Percentiles rank a stretch among this genome's conserved stretches.
Evolutionary conservation across 768 basidiomycete genomes (phyloP).

Genomic region (Coprinellus aureogranulatus): DNA sequence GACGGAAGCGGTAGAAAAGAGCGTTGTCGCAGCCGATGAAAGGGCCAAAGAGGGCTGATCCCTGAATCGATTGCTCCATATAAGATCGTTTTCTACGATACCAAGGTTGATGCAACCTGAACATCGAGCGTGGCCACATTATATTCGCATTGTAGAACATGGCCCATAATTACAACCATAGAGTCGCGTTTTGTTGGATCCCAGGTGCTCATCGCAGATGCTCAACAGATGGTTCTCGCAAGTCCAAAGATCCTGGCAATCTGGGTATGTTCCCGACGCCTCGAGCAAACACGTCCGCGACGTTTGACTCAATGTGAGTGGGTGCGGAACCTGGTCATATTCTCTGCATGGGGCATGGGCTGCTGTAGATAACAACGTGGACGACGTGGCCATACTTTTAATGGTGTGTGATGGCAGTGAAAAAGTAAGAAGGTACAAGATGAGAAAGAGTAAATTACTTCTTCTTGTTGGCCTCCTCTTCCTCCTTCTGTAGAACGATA

Average conservation of each 20-base stretch:
- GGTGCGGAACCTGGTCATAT: conserved; percentile 7
- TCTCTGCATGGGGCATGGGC: conserved; percentile 1
- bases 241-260: too few relatives aligned
- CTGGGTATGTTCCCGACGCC: too few relatives aligned
- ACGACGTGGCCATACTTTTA: conserved; percentile 42
- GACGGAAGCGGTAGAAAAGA: conserved; percentile 57
- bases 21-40: conserved; percentile 20
- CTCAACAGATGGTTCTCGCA: too few relatives aligned
- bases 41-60: conserved; percentile 10
- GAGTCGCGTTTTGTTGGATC: too few relatives aligned
- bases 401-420: conserved; percentile 18
- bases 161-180: too few relatives aligned
- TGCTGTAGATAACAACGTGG: conserved; percentile 22
- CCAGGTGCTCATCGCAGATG: too few relatives aligned
- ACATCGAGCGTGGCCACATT: too few relatives aligned
- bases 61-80: neutral
- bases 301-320: neutral
- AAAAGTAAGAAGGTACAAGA: conserved; percentile 20
- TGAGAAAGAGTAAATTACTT: conserved; percentile 53
- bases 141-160: too few relatives aligned
- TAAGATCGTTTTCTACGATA: too few relatives aligned
- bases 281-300: too few relatives aligned
- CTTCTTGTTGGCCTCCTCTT: conserved; percentile 91
- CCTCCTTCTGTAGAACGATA: conserved; percentile 61
- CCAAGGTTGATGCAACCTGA: too few relatives aligned